Percentiles rank a stretch among this genome's conserved stretches.
phyloP scores from a whole-genome alignment of 345 rosid species.

The Citrus glauca region DNA sequence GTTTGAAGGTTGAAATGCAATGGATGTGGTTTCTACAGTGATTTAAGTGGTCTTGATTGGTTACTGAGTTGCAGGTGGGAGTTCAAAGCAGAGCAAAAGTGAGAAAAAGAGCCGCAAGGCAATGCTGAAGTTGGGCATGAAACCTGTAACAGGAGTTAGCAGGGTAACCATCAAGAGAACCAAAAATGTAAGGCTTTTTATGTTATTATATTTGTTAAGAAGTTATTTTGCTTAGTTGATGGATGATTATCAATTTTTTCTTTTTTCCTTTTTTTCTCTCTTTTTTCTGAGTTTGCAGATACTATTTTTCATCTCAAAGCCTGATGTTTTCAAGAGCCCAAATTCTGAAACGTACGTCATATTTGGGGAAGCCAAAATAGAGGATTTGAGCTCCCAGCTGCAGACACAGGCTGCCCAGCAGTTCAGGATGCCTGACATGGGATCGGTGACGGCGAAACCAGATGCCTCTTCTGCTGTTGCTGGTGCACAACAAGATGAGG shows the following conservation, averaged over 20 bases:
- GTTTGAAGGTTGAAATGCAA: background rate
- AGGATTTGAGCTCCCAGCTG: conserved; percentile 89
- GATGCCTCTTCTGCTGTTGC: conserved; percentile 20
- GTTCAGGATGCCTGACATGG: conserved; percentile 4
- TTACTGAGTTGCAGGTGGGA: background rate
- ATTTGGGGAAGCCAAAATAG: conserved; percentile 91
- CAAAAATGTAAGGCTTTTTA: background rate
- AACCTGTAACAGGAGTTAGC: background rate
- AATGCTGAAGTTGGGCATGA: background rate
- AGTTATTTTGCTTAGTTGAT: too few relatives aligned
- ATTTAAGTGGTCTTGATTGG: too few relatives aligned
- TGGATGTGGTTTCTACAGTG: background rate
- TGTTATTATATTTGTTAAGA: too few relatives aligned
- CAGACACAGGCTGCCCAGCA: conserved; percentile 91
- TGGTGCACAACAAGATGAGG: conserved; percentile 22
- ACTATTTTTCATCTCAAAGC: conserved; percentile 77
- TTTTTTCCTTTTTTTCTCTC: too few relatives aligned
- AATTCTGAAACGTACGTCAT: conserved; percentile 81
- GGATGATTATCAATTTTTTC: too few relatives aligned
- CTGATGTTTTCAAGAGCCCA: conserved; percentile 86
- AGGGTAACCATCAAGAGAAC: background rate
- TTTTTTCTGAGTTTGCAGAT: conserved; percentile 1
- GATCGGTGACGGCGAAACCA: conserved; percentile 19
- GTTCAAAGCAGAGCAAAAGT: background rate
- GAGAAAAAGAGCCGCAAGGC: background rate